phyloP scores from a whole-genome alignment of 768 basidiomycete species.

The Hericium coralloides region DNA sequence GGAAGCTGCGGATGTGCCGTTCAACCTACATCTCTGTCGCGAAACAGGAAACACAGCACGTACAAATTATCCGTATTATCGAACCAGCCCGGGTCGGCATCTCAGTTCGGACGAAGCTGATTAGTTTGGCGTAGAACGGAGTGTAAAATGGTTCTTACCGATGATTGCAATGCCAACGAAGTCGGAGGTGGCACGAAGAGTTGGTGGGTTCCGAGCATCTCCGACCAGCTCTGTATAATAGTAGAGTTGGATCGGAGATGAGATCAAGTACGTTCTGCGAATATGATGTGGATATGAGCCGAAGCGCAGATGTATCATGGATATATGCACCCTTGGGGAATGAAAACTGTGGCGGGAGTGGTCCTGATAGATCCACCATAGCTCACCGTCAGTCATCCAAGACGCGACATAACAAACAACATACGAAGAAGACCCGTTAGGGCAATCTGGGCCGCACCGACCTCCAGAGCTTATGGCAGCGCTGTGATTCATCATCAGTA shows the following conservation, averaged over 20 bases:
- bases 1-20: conserved; percentile 34
- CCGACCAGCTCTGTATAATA: conserved; percentile 78
- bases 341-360: conserved; percentile 66
- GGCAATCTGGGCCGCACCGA: conserved; percentile 50
- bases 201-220: conserved; percentile 61
- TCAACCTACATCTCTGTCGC: background rate
- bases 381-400: too few species aligned
- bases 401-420: conserved; percentile 1
- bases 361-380: conserved; percentile 34
- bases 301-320: too few species aligned
- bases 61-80: conserved; percentile 64
- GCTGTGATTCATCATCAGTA: conserved; percentile 27
- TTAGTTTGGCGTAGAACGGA: conserved; percentile 34
- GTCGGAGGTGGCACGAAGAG: conserved; percentile 48
- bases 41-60: conserved; percentile 10
- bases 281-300: too few species aligned
- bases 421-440: conserved; percentile 43
- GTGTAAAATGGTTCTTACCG: conserved; percentile 31
- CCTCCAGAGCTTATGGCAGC: conserved; percentile 52
- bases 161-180: conserved; percentile 72
- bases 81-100: conserved; percentile 51
- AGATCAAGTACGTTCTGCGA: conserved; percentile 56
- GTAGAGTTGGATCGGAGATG: conserved; percentile 56
- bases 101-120: conserved; percentile 52
- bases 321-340: conserved; percentile 53